These are phyloP conservation scores for Euphorbia corollata DNA, from an alignment of 441 rosid species.

Conservation along the genomic window DNA sequence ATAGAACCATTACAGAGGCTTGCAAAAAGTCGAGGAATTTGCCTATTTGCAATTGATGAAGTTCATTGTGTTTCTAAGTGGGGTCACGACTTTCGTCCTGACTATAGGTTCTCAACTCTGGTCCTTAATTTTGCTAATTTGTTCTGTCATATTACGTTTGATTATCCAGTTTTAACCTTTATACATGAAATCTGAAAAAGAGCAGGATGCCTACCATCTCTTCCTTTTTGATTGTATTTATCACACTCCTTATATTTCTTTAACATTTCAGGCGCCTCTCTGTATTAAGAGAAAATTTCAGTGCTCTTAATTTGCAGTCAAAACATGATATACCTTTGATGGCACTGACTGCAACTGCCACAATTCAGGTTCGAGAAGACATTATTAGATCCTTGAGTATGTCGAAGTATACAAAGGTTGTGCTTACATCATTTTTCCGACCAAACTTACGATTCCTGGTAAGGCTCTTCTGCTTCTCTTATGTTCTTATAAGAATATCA, in stretches of 20 bases:
- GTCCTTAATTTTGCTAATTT: not conserved
- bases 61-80: slow-evolving; percentile 91
- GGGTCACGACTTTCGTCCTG: slow-evolving; percentile 94
- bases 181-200: not conserved
- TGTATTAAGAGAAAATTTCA: slow-evolving; percentile 59
- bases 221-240: not conserved
- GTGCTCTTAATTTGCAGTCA: slow-evolving; percentile 41
- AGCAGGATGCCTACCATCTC: not conserved
- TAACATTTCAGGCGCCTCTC: slow-evolving; percentile 54
- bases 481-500: not conserved
- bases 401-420: slow-evolving; percentile 62
- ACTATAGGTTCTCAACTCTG: slow-evolving; percentile 45
- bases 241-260: slow-evolving; percentile 5
- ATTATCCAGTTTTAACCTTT: not conserved
- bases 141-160: not conserved
- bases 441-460: slow-evolving; percentile 69
- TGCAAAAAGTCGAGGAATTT: slow-evolving; percentile 65
- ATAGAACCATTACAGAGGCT: slow-evolving; percentile 66
- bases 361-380: slow-evolving; percentile 62
- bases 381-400: slow-evolving; percentile 57
- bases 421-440: slow-evolving; percentile 76
- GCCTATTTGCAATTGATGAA: slow-evolving; percentile 87
- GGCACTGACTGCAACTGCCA: slow-evolving; percentile 96
- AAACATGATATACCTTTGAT: slow-evolving; percentile 64
- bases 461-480: slow-evolving; percentile 18